phyloP scores from a whole-genome alignment of 345 rosid genomes.

The Gossypium thurberi region DNA sequence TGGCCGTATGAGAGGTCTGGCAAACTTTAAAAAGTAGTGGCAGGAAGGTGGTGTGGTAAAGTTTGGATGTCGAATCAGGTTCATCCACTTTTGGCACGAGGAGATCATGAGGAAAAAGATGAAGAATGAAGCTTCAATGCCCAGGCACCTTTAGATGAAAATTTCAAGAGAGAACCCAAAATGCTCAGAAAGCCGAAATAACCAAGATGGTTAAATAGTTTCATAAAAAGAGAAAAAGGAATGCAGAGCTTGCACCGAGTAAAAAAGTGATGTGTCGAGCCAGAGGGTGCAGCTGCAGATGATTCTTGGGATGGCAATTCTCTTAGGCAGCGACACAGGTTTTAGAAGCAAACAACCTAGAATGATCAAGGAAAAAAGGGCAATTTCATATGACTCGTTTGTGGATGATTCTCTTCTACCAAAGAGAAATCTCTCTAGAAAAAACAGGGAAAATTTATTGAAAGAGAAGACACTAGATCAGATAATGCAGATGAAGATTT shows the following conservation, averaged over 20 bases:
- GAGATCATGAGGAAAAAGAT: constrained; percentile 50
- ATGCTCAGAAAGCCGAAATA: constrained; percentile 26
- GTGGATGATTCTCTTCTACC: constrained; percentile 32
- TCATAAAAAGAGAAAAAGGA: constrained; percentile 56
- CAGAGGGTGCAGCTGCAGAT: constrained; percentile 49
- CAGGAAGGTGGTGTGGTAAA: constrained; percentile 93
- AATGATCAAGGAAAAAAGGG: constrained; percentile 31
- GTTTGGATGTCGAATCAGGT: constrained; percentile 99
- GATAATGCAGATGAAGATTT: constrained; percentile 34
- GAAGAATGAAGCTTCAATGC: constrained; percentile 36
- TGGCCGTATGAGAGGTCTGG: constrained; percentile 49
- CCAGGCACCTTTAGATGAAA: constrained; percentile 33
- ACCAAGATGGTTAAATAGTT: constrained; percentile 39
- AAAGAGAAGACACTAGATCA: constrained; percentile 29
- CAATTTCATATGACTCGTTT: constrained; percentile 17
- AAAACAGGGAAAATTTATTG: constrained; percentile 30
- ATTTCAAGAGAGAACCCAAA: constrained; percentile 37
- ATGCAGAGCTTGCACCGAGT: constrained; percentile 29
- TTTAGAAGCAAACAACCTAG: constrained; percentile 33
- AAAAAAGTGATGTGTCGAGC: constrained; percentile 40
- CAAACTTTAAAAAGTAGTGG: constrained; percentile 72
- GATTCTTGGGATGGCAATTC: constrained; percentile 42
- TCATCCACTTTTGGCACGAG: constrained; percentile 57
- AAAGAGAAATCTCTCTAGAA: constrained; percentile 37
- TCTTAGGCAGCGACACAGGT: constrained; percentile 32